Conservation (phyloP, 768 basidiomycete species). For the Mycena metata region DNA sequence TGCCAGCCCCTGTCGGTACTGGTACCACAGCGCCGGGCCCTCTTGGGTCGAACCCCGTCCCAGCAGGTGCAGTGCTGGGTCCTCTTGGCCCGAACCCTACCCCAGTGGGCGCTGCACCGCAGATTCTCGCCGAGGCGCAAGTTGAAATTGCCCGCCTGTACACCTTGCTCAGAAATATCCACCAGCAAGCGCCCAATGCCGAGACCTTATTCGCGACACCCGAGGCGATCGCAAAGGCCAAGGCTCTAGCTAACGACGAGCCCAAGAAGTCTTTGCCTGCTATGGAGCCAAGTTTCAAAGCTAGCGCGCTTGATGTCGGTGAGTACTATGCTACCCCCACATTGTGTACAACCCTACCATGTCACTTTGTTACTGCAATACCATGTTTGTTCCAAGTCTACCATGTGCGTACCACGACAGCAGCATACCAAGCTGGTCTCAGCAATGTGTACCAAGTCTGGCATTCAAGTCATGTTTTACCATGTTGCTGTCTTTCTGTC, state of each 20-base stretch:
- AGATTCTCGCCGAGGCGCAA: not conserved
- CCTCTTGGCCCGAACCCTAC: not conserved
- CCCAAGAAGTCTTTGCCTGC: not conserved
- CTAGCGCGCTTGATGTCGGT: slow-evolving; percentile 38
- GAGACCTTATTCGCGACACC: not conserved
- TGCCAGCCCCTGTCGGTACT: no score
- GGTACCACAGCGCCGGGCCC: no score
- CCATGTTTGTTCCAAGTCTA: not conserved
- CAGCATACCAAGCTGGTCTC: no score
- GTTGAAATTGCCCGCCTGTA: not conserved
- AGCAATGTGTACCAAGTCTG: no score
- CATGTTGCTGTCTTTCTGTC: no score
- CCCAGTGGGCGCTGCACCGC: not conserved
- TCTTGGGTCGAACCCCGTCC: not conserved
- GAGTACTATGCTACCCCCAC: slow-evolving; percentile 18
- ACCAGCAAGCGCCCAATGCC: not conserved
- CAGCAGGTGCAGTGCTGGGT: not conserved
- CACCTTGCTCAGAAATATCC: not conserved
- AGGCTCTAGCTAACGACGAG: slow-evolving; percentile 1
- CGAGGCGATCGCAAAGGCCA: slow-evolving; percentile 1
- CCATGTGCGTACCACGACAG: no score
- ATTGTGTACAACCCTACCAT: not conserved
- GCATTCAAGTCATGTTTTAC: no score
- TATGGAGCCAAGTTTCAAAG: slow-evolving; percentile 41
- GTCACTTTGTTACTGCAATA: not conserved